Base-by-base conservation (phyloP, 2,329 filamentous ascomycete genomes). In the Clonostachys byssicola region DNA sequence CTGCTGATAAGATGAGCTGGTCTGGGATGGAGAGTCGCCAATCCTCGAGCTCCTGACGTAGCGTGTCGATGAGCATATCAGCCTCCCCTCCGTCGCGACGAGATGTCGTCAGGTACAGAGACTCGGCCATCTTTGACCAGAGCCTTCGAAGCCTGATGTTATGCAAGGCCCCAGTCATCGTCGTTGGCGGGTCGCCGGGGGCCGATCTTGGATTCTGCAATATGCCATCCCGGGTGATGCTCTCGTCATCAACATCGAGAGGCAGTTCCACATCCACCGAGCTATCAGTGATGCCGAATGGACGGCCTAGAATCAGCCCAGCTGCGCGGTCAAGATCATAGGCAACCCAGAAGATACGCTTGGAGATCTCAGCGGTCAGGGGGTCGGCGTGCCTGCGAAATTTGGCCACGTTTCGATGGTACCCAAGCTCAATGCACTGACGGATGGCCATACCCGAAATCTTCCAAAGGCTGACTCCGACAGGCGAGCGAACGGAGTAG, bases 371-470 rank as follows among this genome's bases (percentile, higher is more conserved):
- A 14, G 33, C 47, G 50, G 52, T 52, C 6, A 64, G 42, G 2
- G 47, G 35, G 44, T 60, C 56, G 5, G 47, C 45, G 4, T 44
- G 49, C 2, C 6, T 40, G 8, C 46, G 43, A 30, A 48, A 55
- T 13, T 43, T 53, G 20, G 51, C 47, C n/a, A 52, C 50, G 49
- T 53, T 63, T 39, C 62, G 56, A 49, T 65, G 61, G 43, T 64
- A 65, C 13, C 60, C 63, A 23, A 65, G 58, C 47, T 64, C 61
- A 14, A 64, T 55, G 42, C 60, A 64, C 40, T 63, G 60, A 3
- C 63, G 56, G 7, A 65, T 54, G n/a, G 61, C 61, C 54, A 63
- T 55, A 5, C 62, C 63, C 12, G 60, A 63, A 9, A 65, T 48
- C 48, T 62, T 65, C 62, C 46, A 48, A 5, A 44, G 46, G 14